These are phyloP conservation scores for Naegleria lovaniensis DNA, from an alignment of 208 protist species.

Conservation along the genomic window DNA sequence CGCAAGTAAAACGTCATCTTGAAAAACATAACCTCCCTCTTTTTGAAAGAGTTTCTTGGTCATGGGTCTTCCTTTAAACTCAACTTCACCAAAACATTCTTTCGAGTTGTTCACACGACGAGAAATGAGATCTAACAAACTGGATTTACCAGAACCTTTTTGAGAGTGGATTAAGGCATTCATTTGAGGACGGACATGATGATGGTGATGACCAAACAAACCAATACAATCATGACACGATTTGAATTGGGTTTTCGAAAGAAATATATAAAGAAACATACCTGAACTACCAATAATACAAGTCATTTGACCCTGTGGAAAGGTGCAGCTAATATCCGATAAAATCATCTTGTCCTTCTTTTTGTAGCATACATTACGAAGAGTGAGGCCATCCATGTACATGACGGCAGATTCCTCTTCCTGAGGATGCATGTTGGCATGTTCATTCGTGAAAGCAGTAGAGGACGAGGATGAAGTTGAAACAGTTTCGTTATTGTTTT, in stretches of 20 bases:
- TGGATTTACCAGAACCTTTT: not conserved
- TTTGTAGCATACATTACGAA: not conserved
- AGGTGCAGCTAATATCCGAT: not conserved
- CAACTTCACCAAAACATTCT: not conserved
- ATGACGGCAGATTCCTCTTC: too few species aligned
- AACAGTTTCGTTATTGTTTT: too few species aligned
- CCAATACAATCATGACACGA: too few species aligned
- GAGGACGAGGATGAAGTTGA: too few species aligned
- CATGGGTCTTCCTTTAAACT: not conserved
- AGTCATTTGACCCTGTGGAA: not conserved
- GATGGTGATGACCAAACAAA: too few species aligned
- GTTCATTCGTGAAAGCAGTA: too few species aligned
- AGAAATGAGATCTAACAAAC: not conserved
- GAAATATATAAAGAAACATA: too few species aligned
- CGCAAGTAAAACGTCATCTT: not conserved
- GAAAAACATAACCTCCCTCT: not conserved
- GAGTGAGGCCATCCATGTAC: not conserved
- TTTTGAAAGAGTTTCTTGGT: not conserved
- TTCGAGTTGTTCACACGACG: not conserved
- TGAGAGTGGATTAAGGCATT: too few species aligned
- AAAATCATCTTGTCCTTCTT: not conserved
- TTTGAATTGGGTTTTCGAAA: too few species aligned
- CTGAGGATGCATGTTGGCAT: not conserved
- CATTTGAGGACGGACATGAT: too few species aligned
- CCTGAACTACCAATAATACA: slow-evolving; percentile 60